Base-by-base conservation (phyloP, 1,139 yeast species). In the Protomyces gravidus region DNA sequence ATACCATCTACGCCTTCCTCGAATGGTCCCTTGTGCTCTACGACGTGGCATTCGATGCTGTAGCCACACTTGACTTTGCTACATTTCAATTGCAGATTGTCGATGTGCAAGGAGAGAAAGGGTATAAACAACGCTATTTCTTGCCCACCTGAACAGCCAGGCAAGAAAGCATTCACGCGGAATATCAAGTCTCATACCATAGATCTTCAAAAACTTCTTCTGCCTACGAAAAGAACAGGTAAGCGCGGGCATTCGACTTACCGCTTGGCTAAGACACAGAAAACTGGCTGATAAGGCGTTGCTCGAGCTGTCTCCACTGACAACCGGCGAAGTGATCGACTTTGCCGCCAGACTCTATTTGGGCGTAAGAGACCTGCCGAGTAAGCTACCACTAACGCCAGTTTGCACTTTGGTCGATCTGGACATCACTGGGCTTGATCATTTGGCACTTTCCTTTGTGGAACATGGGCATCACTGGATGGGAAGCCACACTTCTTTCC, bases 401-500 rank as follows among this genome's bases (percentile, higher is more conserved):
- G 4, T 85, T 82, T 69, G 77, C 88, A 61, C 87, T 87, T 70
- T 92, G 97, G 96, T 78, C 97, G 0, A 83, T 85, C 19, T 67
- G 82, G 53, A 86, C 97, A 1, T 81, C 96, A 0, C 75, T 92
- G 63, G 86, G 89, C 57, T 78, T 94, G 62, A 82, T 94, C 68
- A 84, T 92, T 55, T 92, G 98, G 98, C 89, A 87, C 74, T 92
- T 92, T 77, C 98, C 98, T 17, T 77, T 92, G 63, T 92, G 98
- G 98, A 82, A 86, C 70, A 89, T 92, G 97, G 97, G 97, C 6
- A 85, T 92, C 61, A 48, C 65, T 30, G 98, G 98, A 2, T 89
- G 86, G 70, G 98, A 92, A 72, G 86, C 86, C 0, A 80, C 83
- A 1, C 76, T 89, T 52, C 70, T 83, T 2, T 74, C 83, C 26